A percentile compares a stretch with the other conserved stretches of the same genome.
phyloP scores from a whole-genome alignment of 2,329 filamentous ascomycete genomes.

The Fusarium tupiense region DNA sequence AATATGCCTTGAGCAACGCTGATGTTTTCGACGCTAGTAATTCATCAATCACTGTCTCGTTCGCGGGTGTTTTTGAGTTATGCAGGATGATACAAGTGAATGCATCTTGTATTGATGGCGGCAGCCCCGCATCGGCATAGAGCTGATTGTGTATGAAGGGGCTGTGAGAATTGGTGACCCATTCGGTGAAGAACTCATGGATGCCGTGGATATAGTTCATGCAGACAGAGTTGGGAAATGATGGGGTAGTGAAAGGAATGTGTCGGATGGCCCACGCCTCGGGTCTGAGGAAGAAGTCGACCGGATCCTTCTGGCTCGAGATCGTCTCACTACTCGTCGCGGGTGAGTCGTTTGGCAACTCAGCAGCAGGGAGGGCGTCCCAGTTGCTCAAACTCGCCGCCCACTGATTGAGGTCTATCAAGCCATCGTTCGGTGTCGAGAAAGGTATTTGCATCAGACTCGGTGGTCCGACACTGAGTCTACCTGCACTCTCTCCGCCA shows the following conservation, averaged over 20 bases:
- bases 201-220: slow-evolving; percentile 8
- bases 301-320: background rate
- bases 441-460: background rate
- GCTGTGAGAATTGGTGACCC: background rate
- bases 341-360: background rate
- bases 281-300: background rate
- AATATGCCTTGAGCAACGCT: background rate
- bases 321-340: background rate
- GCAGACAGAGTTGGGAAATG: background rate
- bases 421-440: background rate
- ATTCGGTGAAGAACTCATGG: background rate
- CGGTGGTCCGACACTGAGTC: background rate
- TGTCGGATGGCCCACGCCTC: background rate
- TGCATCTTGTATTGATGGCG: background rate
- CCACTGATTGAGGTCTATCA: slow-evolving; percentile 2
- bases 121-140: background rate
- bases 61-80: background rate
- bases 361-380: background rate
- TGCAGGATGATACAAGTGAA: background rate
- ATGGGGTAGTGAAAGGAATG: background rate
- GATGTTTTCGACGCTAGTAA: background rate
- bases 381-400: background rate
- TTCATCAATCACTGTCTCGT: background rate
- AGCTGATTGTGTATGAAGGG: slow-evolving; percentile 12
- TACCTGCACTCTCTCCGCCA: background rate